Base-by-base conservation (phyloP, 805 yeast genomes). In the Ogataea methanolica region DNA sequence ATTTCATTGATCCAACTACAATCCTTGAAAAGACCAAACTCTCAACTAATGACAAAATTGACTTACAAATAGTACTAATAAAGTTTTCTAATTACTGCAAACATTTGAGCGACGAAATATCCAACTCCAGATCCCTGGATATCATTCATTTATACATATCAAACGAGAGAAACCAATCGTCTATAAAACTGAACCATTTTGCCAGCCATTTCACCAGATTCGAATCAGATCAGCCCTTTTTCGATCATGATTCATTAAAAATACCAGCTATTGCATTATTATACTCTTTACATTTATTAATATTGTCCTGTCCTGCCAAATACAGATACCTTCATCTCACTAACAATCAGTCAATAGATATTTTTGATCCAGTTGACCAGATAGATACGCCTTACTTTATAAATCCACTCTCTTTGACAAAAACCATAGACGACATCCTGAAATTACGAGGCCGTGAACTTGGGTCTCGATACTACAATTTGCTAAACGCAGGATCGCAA, bases 261-360 rank as follows among this genome's bases (percentile, higher is more conserved):
- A 33, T 34, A 39, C 41, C 41, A 23, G 5, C 31, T 4, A 15
- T 33, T 6, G 36, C 43, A 19, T 44, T 59, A 2, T 42, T 45
- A 14, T 45, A 60, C 8, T 49, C 62, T 3, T 39, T 54, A 16
- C 67, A 64, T 47, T 43, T 53, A 15, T 26, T 54, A n/a, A 43
- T 61, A 29, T 39, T 45, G 15, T 55, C 56, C 39, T 66, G 63
- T 44, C 66, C 67, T 3, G 49, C 55, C 7, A 55, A 56, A 36
- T 64, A 57, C 39, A 36, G 68, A 35, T 56, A 23, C 12, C 3
- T 43, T 39, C 16, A 44, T 16, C 43, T 43, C 5, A 36, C 51
- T 15, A 45, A 49, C 5, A 52, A 51, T 33, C 51, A 57, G n/a
- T 47, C 53, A 7, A 54, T 57, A 12, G 44, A 51, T 6, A 43